Evolutionary conservation across 2,329 filamentous ascomycete species (phyloP).

Genomic region (Mariannaea elegans): DNA sequence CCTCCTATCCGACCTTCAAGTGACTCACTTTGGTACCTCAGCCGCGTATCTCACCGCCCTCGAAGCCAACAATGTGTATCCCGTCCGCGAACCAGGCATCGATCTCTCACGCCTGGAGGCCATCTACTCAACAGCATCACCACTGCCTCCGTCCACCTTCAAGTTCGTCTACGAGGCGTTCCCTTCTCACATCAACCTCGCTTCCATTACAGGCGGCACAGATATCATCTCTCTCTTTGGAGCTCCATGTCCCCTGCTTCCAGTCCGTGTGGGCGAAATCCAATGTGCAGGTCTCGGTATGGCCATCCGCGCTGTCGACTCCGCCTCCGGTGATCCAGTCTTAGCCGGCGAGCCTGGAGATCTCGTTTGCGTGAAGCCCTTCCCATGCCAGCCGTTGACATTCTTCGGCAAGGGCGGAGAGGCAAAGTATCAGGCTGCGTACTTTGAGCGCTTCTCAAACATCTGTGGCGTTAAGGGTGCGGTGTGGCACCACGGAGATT

Average conservation of each 20-base stretch:
- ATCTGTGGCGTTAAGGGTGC: slow-evolving; percentile 49
- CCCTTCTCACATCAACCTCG: slow-evolving; percentile 81
- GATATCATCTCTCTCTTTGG: slow-evolving; percentile 97
- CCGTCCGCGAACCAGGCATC: slow-evolving; percentile 60
- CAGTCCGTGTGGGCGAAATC: slow-evolving; percentile 77
- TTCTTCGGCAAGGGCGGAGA: slow-evolving; percentile 78
- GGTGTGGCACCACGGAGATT: slow-evolving; percentile 96
- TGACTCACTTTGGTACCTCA: slow-evolving; percentile 94
- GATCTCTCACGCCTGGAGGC: slow-evolving; percentile 75
- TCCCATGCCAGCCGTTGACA: slow-evolving; percentile 88
- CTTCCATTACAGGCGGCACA: slow-evolving; percentile 93
- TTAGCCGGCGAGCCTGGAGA: slow-evolving; percentile 79
- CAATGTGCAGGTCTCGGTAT: slow-evolving; percentile 82
- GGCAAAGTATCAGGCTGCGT: slow-evolving; percentile 81
- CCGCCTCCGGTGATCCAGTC: slow-evolving; percentile 63
- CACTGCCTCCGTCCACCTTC: slow-evolving; percentile 92
- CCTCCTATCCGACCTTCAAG: slow-evolving; percentile 80
- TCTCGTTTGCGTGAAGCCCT: slow-evolving; percentile 84
- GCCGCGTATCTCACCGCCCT: slow-evolving; percentile 93
- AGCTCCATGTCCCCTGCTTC: slow-evolving; percentile 79
- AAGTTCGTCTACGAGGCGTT: slow-evolving; percentile 88
- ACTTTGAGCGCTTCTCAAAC: slow-evolving; percentile 83
- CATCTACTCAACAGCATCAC: slow-evolving; percentile 94
- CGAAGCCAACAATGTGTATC: slow-evolving; percentile 77
- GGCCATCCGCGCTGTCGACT: slow-evolving; percentile 72